phyloP scores from a whole-genome alignment of 768 basidiomycete genomes.

The Hydnomerulius pinastri region DNA sequence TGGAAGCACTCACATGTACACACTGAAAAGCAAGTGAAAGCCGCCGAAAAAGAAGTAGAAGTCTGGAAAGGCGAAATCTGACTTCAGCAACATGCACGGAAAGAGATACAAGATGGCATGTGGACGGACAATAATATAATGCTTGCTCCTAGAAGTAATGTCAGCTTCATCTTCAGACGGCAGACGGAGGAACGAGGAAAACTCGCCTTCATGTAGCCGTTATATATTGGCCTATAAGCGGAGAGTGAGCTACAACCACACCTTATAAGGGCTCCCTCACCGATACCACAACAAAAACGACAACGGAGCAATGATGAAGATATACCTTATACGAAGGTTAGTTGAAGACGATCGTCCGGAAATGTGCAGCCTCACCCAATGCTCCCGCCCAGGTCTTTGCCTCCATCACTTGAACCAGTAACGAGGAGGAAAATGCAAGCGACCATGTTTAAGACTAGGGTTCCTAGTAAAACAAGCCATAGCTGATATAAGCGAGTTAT shows the following conservation, averaged over 20 bases:
- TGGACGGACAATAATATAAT: conserved; percentile 81
- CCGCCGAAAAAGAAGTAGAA: conserved; percentile 96
- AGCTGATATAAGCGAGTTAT: conserved; percentile 88
- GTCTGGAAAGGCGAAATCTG: conserved; percentile 50
- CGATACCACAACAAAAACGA: conserved; percentile 97
- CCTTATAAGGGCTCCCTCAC: conserved; percentile 43
- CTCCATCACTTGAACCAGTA: conserved; percentile 73
- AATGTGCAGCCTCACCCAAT: conserved; percentile 59
- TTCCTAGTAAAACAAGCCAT: conserved; percentile 87
- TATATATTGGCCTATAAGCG: conserved; percentile 81
- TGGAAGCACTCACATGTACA: conserved; percentile 73
- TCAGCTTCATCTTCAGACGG: conserved; percentile 27
- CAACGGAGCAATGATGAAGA: conserved; percentile 71
- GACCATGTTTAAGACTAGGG: conserved; percentile 86
- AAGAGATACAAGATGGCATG: conserved; percentile 25
- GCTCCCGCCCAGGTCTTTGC: conserved; percentile 78
- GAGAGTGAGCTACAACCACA: conserved; percentile 8
- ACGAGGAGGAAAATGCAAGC: conserved; percentile 86
- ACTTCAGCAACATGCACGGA: conserved; percentile 4
- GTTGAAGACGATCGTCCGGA: conserved; percentile 23
- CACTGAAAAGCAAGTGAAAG: conserved; percentile 89
- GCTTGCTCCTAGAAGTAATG: conserved; percentile 74
- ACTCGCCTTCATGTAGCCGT: conserved; percentile 92
- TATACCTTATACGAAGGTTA: conserved; percentile 53
- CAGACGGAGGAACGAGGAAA: conserved; percentile 13